Conservation (phyloP, 148 eudicot species). For the Spergularia bocconei region DNA sequence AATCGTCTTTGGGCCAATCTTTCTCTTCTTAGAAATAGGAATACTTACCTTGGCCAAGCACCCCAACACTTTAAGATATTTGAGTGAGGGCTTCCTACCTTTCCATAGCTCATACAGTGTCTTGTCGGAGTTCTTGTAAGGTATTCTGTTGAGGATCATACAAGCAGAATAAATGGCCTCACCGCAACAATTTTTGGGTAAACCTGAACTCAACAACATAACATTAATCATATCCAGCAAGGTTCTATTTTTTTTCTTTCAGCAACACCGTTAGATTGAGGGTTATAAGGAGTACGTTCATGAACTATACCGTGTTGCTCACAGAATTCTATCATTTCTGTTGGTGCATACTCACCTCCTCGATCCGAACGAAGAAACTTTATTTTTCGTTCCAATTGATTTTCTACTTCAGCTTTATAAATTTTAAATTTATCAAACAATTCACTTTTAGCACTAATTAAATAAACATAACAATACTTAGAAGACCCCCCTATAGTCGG, state of each 20-base stretch:
- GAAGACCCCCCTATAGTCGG: too few species aligned
- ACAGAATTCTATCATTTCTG: slow-evolving; percentile 5
- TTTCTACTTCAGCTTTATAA: not conserved
- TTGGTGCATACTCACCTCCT: slow-evolving; percentile 6
- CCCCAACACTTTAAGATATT: too few species aligned
- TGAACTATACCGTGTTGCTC: not conserved
- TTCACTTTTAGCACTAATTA: not conserved
- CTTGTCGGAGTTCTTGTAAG: too few species aligned
- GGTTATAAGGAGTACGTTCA: not conserved
- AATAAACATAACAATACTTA: slow-evolving; percentile 6
- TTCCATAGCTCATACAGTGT: too few species aligned
- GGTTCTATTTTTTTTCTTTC: slow-evolving; percentile 17
- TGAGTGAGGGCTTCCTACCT: too few species aligned
- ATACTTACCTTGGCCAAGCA: too few species aligned
- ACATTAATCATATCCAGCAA: slow-evolving; percentile 9
- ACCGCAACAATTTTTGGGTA: not conserved
- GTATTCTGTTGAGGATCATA: too few species aligned
- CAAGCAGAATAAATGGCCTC: too few species aligned
- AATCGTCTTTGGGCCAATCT: not conserved
- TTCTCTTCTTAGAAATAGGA: too few species aligned
- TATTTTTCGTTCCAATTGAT: not conserved
- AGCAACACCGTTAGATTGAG: slow-evolving; percentile 3
- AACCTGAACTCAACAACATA: not conserved
- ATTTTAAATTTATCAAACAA: too few species aligned
- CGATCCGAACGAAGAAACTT: slow-evolving; percentile 7